A percentile compares a stretch with the other conserved stretches of the same genome.
These are phyloP conservation scores for Sonneratia caseolaris DNA, from an alignment of 345 rosid species.

Conservation along the genomic window DNA sequence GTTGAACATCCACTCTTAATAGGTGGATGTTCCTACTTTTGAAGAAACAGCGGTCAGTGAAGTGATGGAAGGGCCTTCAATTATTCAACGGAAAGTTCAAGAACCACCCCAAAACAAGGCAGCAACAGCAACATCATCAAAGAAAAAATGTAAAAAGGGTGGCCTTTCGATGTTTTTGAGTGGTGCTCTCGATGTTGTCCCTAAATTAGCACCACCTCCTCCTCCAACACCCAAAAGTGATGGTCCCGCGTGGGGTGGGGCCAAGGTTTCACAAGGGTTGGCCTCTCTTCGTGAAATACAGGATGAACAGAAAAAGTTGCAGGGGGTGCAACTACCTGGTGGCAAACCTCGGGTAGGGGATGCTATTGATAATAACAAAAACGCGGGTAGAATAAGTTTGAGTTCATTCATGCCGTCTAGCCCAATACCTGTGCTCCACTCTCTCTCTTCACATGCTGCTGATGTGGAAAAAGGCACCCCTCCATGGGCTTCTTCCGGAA, in stretches of 20 bases:
- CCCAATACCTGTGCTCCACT: conserved; percentile 56
- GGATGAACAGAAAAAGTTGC: conserved; percentile 73
- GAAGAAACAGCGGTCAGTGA: conserved; percentile 21
- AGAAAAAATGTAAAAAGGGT: conserved; percentile 86
- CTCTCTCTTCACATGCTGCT: conserved; percentile 29
- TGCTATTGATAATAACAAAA: conserved; percentile 15
- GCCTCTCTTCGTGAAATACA: conserved; percentile 82
- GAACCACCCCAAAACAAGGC: conserved; percentile 34
- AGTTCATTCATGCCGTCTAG: conserved; percentile 67
- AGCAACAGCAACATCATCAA: conserved; percentile 24
- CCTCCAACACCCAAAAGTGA: conserved; percentile 58
- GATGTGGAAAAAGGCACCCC: conserved; percentile 77
- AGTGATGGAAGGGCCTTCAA: conserved; percentile 24
- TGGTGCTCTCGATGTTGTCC: conserved; percentile 81
- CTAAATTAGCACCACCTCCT: conserved; percentile 43
- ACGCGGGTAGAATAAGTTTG: conserved; percentile 53
- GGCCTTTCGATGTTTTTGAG: conserved; percentile 96
- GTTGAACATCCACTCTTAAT: conserved; percentile 1
- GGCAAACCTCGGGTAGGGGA: conserved; percentile 39
- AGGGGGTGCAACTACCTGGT: conserved; percentile 23
- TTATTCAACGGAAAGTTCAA: conserved; percentile 26
- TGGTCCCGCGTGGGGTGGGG: conserved; percentile 98
- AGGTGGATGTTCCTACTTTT: conserved; percentile 26
- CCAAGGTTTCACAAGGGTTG: conserved; percentile 57
- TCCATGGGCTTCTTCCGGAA: conserved; percentile 77